Percentiles rank a stretch among this genome's conserved stretches.
Conservation (phyloP, 805 yeast genomes). For the Lipomyces orientalis region DNA sequence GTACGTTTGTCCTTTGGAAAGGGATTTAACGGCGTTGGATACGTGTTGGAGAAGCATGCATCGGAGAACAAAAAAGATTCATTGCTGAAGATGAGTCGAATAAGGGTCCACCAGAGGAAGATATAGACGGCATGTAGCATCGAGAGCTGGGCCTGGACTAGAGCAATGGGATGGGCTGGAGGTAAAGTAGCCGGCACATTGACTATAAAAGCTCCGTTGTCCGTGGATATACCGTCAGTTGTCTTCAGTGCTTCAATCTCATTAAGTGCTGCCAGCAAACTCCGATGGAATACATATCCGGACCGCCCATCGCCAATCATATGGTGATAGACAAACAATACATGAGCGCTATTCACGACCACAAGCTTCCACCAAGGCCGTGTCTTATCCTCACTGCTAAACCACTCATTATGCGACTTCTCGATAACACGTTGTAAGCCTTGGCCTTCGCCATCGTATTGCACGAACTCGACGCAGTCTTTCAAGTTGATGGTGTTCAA, state of each 20-base stretch:
- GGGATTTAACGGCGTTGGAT: background rate
- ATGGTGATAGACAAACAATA: conserved; percentile 25
- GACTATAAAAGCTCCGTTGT: background rate
- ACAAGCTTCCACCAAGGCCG: conserved; percentile 21
- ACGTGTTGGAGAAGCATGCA: background rate
- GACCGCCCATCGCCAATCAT: conserved; percentile 18
- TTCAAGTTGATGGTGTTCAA: background rate
- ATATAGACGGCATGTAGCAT: background rate
- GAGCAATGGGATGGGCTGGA: background rate
- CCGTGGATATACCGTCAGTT: background rate
- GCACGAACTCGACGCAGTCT: background rate
- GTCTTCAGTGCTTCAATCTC: background rate
- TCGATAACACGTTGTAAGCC: background rate
- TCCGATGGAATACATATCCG: background rate
- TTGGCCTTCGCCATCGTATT: background rate
- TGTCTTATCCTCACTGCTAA: background rate
- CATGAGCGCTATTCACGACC: conserved; percentile 5
- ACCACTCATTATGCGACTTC: background rate
- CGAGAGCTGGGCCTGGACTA: background rate
- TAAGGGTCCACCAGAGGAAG: background rate
- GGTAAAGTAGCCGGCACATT: background rate
- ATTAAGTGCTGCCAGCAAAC: background rate
- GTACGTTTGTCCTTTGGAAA: background rate
- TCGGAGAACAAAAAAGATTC: background rate
- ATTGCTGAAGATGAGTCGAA: background rate